Evolutionary conservation across 2,329 filamentous ascomycete genomes (phyloP).

Genomic region (Penicillium sp.): DNA sequence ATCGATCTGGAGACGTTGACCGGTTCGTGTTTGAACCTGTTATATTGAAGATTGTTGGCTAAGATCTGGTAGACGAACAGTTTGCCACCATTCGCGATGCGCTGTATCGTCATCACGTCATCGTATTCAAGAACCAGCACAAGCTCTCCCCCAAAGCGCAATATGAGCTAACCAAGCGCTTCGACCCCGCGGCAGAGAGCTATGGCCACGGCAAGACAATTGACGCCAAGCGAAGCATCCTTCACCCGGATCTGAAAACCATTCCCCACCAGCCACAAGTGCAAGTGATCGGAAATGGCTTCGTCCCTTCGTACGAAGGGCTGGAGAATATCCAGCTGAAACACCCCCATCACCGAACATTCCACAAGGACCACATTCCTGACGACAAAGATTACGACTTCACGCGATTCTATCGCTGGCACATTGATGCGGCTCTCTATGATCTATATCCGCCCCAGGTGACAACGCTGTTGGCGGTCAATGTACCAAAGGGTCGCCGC

Average conservation of each 20-base stretch:
- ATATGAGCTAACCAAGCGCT: conserved; percentile 69
- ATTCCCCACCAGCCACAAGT: conserved; percentile 77
- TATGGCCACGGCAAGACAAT: conserved; percentile 77
- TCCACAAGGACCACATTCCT: conserved; percentile 66
- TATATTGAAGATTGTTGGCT: not conserved
- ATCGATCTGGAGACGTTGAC: conserved; percentile 61
- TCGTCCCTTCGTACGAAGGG: conserved; percentile 67
- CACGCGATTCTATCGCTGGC: conserved; percentile 71
- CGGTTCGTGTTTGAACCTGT: conserved; percentile 46
- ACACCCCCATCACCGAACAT: conserved; percentile 75
- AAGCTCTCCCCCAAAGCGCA: conserved; percentile 67
- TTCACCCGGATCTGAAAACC: conserved; percentile 78
- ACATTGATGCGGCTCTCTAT: conserved; percentile 76
- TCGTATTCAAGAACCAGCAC: conserved; percentile 68
- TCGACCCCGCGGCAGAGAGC: conserved; percentile 63
- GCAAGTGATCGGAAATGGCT: conserved; percentile 76
- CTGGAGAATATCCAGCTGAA: conserved; percentile 64
- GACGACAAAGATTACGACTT: conserved; percentile 58
- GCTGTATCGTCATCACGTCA: conserved; percentile 66
- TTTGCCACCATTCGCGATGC: conserved; percentile 63
- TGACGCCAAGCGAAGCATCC: conserved; percentile 62
- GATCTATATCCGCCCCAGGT: conserved; percentile 70
- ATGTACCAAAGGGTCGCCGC: conserved; percentile 63
- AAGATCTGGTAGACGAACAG: conserved; percentile 53
- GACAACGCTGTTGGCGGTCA: conserved; percentile 71